Evolutionary conservation across 1,284 basidiomycete species (phyloP), one percentile per base, ranked within the genome.

Genomic region (Apiotrichum laibachii): DNA sequence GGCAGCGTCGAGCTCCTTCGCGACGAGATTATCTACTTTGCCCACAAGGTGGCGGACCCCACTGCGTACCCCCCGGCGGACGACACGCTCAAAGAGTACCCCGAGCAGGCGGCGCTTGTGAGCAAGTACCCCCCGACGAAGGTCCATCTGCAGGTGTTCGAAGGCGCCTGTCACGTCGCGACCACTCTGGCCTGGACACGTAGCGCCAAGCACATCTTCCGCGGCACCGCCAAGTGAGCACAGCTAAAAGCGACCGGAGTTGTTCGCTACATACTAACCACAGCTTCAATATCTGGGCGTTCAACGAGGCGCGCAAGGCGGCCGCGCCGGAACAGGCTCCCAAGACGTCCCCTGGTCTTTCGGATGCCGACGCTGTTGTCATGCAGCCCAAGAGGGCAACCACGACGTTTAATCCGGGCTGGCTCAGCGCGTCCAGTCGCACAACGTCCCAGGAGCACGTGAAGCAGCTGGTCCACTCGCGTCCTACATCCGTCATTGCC

Each of bases 1-100:
- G 81, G 81, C 9, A 75, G 80, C 34, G 73, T 68, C 15, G 81
- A 82, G 63, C 75, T 82, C 11, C 70, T 82, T 0, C 69, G 72
- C 8, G 72, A 75, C 56, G 72, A 75, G 67, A 78, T 81, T 54
- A 73, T 77, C 52, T 82, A 76, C 59, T 59, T 81, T 7, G 81
- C 81, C 2, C 79, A 82, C 65, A 80, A 80, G 52, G 81, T 81
- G 2, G 80, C 81, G 2, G 63, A 77, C 18, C 81, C 81, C 0
- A 64, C 70, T 0, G 63, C 64, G 37, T 82, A 80, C 55, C 76
- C 73, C 0, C 77, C 81, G 2, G 63, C 72, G 2, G 61, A 73
- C 1, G 65, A 63, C 5, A 75, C 79, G 0, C 68, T 82, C 15
- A 62, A 69, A 3, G 70, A 75, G 46, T 80, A 77, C 53, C 77